Percentiles rank a stretch among this genome's conserved stretches.
Evolutionary conservation across 148 eudicot genomes (phyloP).

Genomic region (Nepenthes mirabilis): DNA sequence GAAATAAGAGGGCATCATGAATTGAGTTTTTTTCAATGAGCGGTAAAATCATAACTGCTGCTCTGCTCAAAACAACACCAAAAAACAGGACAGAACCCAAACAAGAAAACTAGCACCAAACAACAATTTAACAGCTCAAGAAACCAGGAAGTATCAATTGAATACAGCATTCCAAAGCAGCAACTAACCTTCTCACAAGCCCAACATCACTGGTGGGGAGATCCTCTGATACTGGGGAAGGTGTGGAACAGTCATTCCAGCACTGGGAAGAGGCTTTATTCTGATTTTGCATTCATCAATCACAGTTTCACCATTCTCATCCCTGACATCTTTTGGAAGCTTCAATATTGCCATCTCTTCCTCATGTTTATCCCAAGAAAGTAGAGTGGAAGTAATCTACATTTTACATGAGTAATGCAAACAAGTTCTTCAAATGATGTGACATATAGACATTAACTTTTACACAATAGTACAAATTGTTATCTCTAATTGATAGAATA

Average conservation of each 20-base stretch:
- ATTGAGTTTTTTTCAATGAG: too few species aligned
- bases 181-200: conserved; percentile 57
- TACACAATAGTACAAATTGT: too few species aligned
- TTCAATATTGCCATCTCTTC: conserved; percentile 79
- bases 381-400: conserved; percentile 91
- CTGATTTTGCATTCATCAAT: conserved; percentile 96
- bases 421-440: not conserved
- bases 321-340: conserved; percentile 99
- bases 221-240: conserved; percentile 48
- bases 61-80: too few species aligned
- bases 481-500: not conserved
- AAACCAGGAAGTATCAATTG: too few species aligned
- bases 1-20: too few species aligned
- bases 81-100: too few species aligned
- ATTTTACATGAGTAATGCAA: not conserved
- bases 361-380: conserved; percentile 93
- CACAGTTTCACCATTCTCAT: conserved; percentile 95
- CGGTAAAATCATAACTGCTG: too few species aligned
- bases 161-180: not conserved
- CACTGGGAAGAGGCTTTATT: conserved; percentile 78
- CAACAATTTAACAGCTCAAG: too few species aligned
- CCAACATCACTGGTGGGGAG: conserved; percentile 55
- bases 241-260: conserved; percentile 38
- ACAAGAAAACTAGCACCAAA: too few species aligned
- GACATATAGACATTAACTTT: not conserved